Evolutionary conservation across 169 alveolate species (phyloP).

Genomic region (Plasmodium inui): DNA sequence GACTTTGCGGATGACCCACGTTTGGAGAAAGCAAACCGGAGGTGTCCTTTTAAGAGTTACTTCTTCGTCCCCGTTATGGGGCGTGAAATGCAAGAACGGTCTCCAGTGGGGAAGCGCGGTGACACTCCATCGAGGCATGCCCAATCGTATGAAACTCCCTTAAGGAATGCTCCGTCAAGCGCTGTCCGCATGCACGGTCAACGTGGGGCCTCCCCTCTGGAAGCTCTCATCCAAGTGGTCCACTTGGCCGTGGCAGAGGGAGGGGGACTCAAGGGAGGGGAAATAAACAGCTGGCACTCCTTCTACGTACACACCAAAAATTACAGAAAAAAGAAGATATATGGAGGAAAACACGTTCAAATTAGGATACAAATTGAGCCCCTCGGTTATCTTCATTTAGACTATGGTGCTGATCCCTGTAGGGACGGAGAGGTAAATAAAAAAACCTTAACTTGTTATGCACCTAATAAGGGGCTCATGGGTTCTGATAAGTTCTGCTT

Average conservation of each 20-base stretch:
- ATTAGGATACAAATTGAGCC: conserved; percentile 68
- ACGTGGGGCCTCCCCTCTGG: neutral
- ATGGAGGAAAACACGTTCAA: conserved; percentile 31
- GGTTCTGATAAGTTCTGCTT: conserved; percentile 6
- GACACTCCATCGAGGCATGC: neutral
- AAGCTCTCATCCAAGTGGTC: neutral
- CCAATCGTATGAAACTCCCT: too few relatives aligned
- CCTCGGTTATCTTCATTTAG: conserved; percentile 21
- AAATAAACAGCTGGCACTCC: conserved; percentile 81
- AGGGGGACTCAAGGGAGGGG: conserved; percentile 82
- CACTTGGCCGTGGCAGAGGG: conserved; percentile 81
- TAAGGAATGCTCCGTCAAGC: too few relatives aligned
- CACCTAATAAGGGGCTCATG: neutral
- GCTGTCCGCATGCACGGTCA: neutral
- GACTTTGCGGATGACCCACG: conserved; percentile 2
- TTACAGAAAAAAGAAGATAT: conserved; percentile 31
- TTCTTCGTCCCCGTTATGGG: neutral
- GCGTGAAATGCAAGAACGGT: neutral
- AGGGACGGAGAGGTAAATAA: neutral
- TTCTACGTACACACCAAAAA: conserved; percentile 78
- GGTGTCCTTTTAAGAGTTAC: neutral
- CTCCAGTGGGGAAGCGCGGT: neutral
- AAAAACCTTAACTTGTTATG: neutral
- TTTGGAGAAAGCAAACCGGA: neutral
- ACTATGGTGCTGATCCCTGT: conserved; percentile 3